Base-by-base conservation (phyloP, 441 rosid genomes). In the Populus trichocarpa region DNA sequence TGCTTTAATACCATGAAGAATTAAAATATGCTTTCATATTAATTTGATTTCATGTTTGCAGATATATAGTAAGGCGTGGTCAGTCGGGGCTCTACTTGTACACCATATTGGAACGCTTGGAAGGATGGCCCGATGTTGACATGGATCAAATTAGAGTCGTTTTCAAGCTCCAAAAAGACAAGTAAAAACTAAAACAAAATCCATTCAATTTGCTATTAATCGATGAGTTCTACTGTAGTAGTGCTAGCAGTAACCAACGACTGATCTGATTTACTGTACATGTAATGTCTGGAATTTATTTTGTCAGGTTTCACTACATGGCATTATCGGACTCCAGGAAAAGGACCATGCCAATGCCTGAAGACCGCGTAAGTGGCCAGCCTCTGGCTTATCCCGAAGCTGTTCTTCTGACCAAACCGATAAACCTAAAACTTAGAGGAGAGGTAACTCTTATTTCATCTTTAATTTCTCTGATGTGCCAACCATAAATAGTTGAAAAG, bases 301-400 rank as follows among this genome's bases (percentile, higher is more conserved):
- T 67, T 5, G 16, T 32, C 72, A 82, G 87, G 76, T 82, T 86
- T 73, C 86, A 87, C 61, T 91, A 71, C 82, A 91, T 92, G 95
- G 91, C 82, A 10, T 71, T 92, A 73, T 85, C 92, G 0, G 89
- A 92, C 78, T 38, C 76, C 6, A 84, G 87, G 69, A 92, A 87
- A 81, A 88, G 94, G 74, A 76, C 79, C 40, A 92, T 92, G 97
- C 97, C 97, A 5, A 84, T 79, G 79, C 85, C 86, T 0, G 79
- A 77, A 75, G 97, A 92, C 82, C 88, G 90, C 9, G 32, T 6
- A 59, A 80, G 81, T 0, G 93, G 92, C 5, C 83, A 63, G 73
- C 67, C 80, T 25, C 89, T 92, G 35, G 95, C 83, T 26, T 92
- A 86, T 53, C 88, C 86, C 2, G 97, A 93, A 89, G 97, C 97